A percentile compares a stretch with the other conserved stretches of the same genome.
phyloP scores from a whole-genome alignment of 305 asterid genomes.

The Euphrasia arctica region DNA sequence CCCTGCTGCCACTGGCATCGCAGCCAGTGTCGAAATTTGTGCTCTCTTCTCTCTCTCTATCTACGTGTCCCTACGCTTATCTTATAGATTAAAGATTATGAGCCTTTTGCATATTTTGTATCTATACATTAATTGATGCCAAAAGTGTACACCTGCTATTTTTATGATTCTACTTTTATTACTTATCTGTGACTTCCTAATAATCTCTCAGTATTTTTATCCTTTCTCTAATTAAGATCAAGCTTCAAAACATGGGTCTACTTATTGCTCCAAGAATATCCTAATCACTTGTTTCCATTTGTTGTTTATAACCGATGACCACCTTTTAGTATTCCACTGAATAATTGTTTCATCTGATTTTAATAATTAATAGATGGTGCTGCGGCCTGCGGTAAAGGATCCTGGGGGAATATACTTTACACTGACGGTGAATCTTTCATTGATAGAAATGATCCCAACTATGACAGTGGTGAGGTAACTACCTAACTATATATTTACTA shows the following conservation, averaged over 20 bases:
- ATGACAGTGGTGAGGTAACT: conserved; percentile 74
- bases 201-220: background rate
- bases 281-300: background rate
- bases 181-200: background rate
- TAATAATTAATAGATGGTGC: conserved; percentile 54
- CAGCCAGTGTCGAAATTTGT: background rate
- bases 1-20: no score
- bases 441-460: conserved; percentile 81
- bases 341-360: background rate
- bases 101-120: background rate
- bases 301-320: background rate
- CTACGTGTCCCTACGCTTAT: background rate
- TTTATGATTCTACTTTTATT: background rate
- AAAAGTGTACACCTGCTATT: background rate
- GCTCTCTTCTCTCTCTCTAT: background rate
- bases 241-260: background rate
- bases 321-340: background rate
- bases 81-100: background rate
- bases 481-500: background rate
- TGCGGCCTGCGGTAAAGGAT: conserved; percentile 70
- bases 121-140: background rate
- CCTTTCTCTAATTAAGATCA: background rate
- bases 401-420: conserved; percentile 79
- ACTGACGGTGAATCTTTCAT: conserved; percentile 54
- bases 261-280: background rate